Evolutionary conservation across 495 filamentous ascomycete species (phyloP).

Genomic region (Aspergillus leporis): DNA sequence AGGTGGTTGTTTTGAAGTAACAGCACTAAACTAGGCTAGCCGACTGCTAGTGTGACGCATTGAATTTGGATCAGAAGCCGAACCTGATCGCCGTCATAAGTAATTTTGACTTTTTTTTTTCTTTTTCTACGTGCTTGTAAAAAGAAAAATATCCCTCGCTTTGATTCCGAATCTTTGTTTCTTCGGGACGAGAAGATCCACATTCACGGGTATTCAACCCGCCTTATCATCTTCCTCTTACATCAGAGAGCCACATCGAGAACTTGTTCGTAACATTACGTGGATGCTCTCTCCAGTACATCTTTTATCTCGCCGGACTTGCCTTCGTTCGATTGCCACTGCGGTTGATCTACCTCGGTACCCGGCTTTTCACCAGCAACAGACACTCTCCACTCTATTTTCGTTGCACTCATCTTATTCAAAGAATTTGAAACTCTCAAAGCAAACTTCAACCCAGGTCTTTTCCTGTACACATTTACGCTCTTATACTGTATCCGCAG

Average conservation of each 20-base stretch:
- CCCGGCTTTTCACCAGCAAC: constrained; percentile 14
- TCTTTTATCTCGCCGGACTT: constrained; percentile 18
- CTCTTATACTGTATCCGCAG: constrained; percentile 5
- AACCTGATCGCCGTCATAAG: not conserved
- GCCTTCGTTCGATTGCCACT: constrained; percentile 14
- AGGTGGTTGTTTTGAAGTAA: not conserved
- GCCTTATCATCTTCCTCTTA: constrained; percentile 15
- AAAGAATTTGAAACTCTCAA: constrained; percentile 4
- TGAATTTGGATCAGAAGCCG: not conserved
- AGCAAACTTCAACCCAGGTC: constrained; percentile 10
- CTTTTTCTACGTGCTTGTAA: not conserved
- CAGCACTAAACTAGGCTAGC: not conserved
- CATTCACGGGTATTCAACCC: constrained; percentile 19
- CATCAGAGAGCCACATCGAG: constrained; percentile 16
- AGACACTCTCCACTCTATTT: constrained; percentile 7
- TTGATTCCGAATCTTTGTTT: constrained; percentile 3
- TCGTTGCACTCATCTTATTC: constrained; percentile 4
- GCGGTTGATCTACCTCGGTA: constrained; percentile 22
- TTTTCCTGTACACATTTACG: constrained; percentile 17
- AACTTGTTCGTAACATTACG: constrained; percentile 10
- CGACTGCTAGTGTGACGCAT: not conserved
- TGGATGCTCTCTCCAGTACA: constrained; percentile 24
- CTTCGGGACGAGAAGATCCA: constrained; percentile 24
- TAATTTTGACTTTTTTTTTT: not conserved
- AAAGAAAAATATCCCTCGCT: not conserved